Evolutionary conservation across 2,329 filamentous ascomycete species (phyloP).

Genomic region (Hypoxylon sp.): DNA sequence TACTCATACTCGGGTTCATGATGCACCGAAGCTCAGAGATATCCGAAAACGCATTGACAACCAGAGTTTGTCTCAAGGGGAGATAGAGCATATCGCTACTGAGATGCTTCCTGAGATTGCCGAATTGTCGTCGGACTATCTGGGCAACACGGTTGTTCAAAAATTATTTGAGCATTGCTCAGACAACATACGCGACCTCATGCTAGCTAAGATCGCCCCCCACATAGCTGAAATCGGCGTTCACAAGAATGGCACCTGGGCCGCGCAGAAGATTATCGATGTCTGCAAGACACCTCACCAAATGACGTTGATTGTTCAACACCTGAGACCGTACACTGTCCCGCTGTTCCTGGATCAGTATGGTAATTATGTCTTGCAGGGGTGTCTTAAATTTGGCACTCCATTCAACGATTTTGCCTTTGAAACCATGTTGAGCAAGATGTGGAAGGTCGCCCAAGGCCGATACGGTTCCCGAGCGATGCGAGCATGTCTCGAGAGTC

Average conservation of each 20-base stretch:
- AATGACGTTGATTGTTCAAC: slow-evolving; percentile 85
- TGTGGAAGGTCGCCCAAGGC: slow-evolving; percentile 94
- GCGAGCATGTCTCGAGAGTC: slow-evolving; percentile 95
- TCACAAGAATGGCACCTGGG: slow-evolving; percentile 99
- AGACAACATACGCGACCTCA: slow-evolving; percentile 87
- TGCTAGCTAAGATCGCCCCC: slow-evolving; percentile 88
- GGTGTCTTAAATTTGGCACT: slow-evolving; percentile 89
- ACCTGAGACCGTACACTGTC: slow-evolving; percentile 86
- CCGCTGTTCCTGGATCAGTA: slow-evolving; percentile 97
- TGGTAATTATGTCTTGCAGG: slow-evolving; percentile 97
- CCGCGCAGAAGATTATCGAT: slow-evolving; percentile 98
- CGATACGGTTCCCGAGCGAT: slow-evolving; percentile 95
- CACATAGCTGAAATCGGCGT: slow-evolving; percentile 96
- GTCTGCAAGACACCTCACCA: slow-evolving; percentile 87
- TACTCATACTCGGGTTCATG: slow-evolving; percentile 87
- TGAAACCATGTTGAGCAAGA: slow-evolving; percentile 91
- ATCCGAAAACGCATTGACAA: slow-evolving; percentile 99
- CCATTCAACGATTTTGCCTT: slow-evolving; percentile 98
- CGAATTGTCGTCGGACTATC: slow-evolving; percentile 93
- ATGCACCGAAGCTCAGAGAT: slow-evolving; percentile 93
- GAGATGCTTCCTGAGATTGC: slow-evolving; percentile 98
- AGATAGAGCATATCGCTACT: slow-evolving; percentile 91
- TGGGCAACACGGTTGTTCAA: slow-evolving; percentile 99
- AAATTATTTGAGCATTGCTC: slow-evolving; percentile 98
- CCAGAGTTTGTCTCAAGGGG: slow-evolving; percentile 82